Conservation (phyloP, 495 filamentous ascomycete genomes). For the Trichoderma reesei region DNA sequence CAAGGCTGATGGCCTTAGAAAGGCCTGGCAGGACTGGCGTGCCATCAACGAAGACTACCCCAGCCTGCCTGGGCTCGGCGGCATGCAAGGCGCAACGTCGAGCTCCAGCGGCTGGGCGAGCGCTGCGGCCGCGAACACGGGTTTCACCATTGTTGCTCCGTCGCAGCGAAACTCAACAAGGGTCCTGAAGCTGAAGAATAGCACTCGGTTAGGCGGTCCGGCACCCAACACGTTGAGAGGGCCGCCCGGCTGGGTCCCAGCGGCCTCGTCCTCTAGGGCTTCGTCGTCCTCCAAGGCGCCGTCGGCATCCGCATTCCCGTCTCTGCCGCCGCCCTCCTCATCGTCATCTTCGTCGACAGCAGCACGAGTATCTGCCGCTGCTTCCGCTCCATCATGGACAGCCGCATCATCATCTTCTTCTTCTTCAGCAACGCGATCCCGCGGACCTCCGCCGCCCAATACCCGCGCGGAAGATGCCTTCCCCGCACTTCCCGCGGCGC, state of each 20-base stretch:
- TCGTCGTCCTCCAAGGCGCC: constrained; percentile 51
- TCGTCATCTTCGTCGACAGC: constrained; percentile 35
- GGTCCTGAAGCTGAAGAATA: constrained; percentile 40
- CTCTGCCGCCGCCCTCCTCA: constrained; percentile 35
- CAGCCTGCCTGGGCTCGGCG: constrained; percentile 64
- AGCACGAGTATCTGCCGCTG: constrained; percentile 29
- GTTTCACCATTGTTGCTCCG: constrained; percentile 24
- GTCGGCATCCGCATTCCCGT: constrained; percentile 41
- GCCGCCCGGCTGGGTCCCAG: constrained; percentile 29
- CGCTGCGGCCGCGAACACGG: constrained; percentile 34
- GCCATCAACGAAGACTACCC: constrained; percentile 96
- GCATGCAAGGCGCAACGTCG: constrained; percentile 41
- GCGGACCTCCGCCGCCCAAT: constrained; percentile 14
- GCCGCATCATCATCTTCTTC: constrained; percentile 16
- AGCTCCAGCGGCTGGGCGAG: constrained; percentile 42
- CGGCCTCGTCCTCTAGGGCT: constrained; percentile 30
- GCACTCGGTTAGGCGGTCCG: constrained; percentile 28
- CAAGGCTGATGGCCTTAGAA: constrained; percentile 62
- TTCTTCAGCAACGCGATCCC: constrained; percentile 3
- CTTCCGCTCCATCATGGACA: constrained; percentile 16
- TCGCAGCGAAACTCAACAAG: constrained; percentile 31
- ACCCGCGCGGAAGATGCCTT: constrained; percentile 50
- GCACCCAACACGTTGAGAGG: background rate
- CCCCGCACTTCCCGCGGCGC: constrained; percentile 68
- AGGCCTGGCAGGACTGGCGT: constrained; percentile 88